Evolutionary conservation across 495 filamentous ascomycete genomes (phyloP), one percentile per base, ranked within the genome.

Genomic region (Lepidopterella palustris): DNA sequence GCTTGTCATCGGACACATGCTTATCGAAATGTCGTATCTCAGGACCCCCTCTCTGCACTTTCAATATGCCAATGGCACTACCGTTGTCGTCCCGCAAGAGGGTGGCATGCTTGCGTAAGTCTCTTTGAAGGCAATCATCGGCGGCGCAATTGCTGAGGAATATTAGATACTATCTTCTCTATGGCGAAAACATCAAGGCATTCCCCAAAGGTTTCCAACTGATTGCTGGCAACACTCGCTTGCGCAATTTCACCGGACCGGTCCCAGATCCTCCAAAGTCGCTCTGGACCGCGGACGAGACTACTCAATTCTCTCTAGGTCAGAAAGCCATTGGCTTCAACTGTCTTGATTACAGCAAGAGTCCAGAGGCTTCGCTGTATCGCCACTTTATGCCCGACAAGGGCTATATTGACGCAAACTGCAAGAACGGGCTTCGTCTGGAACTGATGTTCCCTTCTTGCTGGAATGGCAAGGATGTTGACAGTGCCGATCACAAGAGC

Each of bases 391-490:
- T 97, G 65, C 92, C 92, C 0, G 81, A 87, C 56, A 93, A 96
- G 78, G 72, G 72, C 0, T 93, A 78, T 63, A 77, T 95, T 27
- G 89, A 95, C 66, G 78, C 74, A 39, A 81, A 92, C 66, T 96
- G 91, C 68, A 67, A 68, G 0, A 81, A 93, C 62, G 91, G 91
- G 50, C 65, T 96, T 47, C 84, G 91, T 28, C 73, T 91, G 39
- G 90, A 96, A 69, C 71, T 96, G 53, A 85, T 89, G 81, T 96
- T 96, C 76, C 91, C 91, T 9, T 89, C 87, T 0, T 96, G 91
- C 81, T 95, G 89, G 88, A 87, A 95, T 68, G 88, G 89, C 28
- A 79, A 83, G 54, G 80, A 88, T 57, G 59, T 76, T 21, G 83
- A 85, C 57, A 77, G 81, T 2, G 25, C 59, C 0, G 77, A 88